Evolutionary conservation across 1,284 basidiomycete species (phyloP).

Genomic region (Xerocomus minutiporus): DNA sequence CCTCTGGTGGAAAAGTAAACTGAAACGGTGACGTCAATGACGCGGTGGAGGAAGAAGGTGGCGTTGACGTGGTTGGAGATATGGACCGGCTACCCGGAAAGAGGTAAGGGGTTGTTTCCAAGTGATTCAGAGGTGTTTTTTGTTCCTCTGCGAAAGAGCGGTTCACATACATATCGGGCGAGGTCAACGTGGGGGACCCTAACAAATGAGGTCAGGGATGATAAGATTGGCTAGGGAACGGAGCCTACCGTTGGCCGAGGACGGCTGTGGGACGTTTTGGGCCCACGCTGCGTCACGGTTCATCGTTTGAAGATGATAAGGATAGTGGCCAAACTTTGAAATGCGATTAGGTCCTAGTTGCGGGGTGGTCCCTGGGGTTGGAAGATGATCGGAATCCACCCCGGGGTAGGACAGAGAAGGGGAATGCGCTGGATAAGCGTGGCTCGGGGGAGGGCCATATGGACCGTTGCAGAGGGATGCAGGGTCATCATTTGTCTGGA

Average conservation of each 20-base stretch:
- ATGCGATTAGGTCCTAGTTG: slow-evolving; percentile 39
- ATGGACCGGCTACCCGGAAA: slow-evolving; percentile 67
- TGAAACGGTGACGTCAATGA: slow-evolving; percentile 61
- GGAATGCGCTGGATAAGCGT: slow-evolving; percentile 43
- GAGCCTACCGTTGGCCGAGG: slow-evolving; percentile 43
- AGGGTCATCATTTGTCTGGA: slow-evolving; percentile 44
- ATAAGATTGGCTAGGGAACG: slow-evolving; percentile 42
- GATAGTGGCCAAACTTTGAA: slow-evolving; percentile 52
- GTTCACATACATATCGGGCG: slow-evolving; percentile 52
- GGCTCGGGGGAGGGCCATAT: slow-evolving; percentile 37
- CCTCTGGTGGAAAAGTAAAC: slow-evolving; percentile 55
- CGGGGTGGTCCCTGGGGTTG: slow-evolving; percentile 36
- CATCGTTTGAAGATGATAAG: slow-evolving; percentile 47
- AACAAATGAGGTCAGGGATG: slow-evolving; percentile 48
- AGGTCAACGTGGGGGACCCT: slow-evolving; percentile 57
- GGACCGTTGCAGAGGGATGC: slow-evolving; percentile 41
- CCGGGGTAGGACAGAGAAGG: slow-evolving; percentile 45
- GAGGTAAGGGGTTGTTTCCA: slow-evolving; percentile 59
- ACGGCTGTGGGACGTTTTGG: slow-evolving; percentile 39
- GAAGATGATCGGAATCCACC: slow-evolving; percentile 38
- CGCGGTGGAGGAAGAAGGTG: slow-evolving; percentile 60
- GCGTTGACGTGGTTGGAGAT: slow-evolving; percentile 65
- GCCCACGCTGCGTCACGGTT: slow-evolving; percentile 54
- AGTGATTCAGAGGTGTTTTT: slow-evolving; percentile 50
- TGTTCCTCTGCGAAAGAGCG: slow-evolving; percentile 59